A percentile compares a stretch with the other conserved stretches of the same genome.
These are phyloP conservation scores for Neospermospora avenae DNA, from an alignment of 2,329 filamentous ascomycete genomes.

Conservation along the genomic window DNA sequence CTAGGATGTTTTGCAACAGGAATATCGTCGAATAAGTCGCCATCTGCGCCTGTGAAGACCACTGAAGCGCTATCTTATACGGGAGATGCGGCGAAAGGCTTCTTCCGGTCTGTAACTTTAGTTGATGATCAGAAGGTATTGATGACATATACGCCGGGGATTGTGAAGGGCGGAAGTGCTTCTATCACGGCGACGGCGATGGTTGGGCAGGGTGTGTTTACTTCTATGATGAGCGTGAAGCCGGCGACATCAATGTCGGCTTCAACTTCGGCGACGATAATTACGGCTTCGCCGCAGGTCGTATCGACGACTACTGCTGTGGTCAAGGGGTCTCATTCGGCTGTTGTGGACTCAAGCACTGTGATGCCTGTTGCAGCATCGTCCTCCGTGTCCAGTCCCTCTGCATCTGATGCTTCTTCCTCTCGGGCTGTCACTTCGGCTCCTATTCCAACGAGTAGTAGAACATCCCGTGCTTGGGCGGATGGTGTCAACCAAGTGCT, in stretches of 20 bases:
- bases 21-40: background rate
- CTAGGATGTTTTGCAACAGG: slow-evolving; percentile 16
- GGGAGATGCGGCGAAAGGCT: slow-evolving; percentile 7
- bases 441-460: background rate
- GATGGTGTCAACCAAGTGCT: background rate
- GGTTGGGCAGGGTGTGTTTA: background rate
- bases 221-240: background rate
- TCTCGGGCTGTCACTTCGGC: background rate
- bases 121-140: slow-evolving; percentile 9
- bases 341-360: background rate
- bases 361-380: background rate
- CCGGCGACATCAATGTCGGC: background rate
- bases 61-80: slow-evolving; percentile 9
- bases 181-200: background rate
- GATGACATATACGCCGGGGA: slow-evolving; percentile 13
- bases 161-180: background rate
- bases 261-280: background rate
- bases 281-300: no score
- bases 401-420: background rate
- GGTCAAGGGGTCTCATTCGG: background rate
- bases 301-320: background rate
- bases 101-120: slow-evolving; percentile 15
- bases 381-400: background rate
- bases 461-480: background rate
- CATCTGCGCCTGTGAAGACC: background rate